Base-by-base conservation (phyloP, 352 stramenopile species). In the Phytopythium montanum region DNA sequence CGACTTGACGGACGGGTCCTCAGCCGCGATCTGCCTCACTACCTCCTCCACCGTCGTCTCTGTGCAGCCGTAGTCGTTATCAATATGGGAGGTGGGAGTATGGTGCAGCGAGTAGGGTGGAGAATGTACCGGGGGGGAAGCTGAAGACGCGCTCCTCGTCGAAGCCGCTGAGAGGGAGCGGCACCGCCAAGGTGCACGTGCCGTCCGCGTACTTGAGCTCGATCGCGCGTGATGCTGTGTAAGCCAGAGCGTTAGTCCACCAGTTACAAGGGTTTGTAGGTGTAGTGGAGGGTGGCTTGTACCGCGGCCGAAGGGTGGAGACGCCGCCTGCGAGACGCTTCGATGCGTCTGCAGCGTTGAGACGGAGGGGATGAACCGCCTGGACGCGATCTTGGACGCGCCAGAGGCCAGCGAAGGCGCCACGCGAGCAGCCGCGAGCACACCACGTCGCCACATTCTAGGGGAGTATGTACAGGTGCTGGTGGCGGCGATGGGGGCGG, bases 191-290 rank as follows among this genome's bases (percentile, higher is more conserved):
- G 21, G 80, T 88, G 55, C 85, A 91, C 33, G 76, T 79, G 33
- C 80, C 85, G 52, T 94, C 80, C 56, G 81, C 75, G 52, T 94
- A 94, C 68, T 88, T 90, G 51, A 94, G 79, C 66, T 92, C 85
- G 10, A 94, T 71, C 14, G 81, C 77, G 25, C 76, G 72, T 19
- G 61, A 60, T 26, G 61, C 69, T 76, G 29, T 8, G 9, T n/a
- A 26, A 26, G 12, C 41, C 44, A 19, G 8, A 21, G 39, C 36
- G 42, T 28, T 49, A 49, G 21, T 18, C 21, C n/a, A 29, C 21
- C 18, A 29, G n/a, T 4, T 16, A 49, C 4, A 29, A n/a, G n/a
- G n/a, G n/a, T n/a, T n/a, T n/a, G n/a, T n/a, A n/a, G n/a, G n/a
- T n/a, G n/a, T 9, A 34, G 31, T 9, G 31, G 31, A 34, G 31